Evolutionary conservation across 2,329 filamentous ascomycete genomes (phyloP), one percentile per base, ranked within the genome.

Genomic region (Emmonsiellopsis sp.): DNA sequence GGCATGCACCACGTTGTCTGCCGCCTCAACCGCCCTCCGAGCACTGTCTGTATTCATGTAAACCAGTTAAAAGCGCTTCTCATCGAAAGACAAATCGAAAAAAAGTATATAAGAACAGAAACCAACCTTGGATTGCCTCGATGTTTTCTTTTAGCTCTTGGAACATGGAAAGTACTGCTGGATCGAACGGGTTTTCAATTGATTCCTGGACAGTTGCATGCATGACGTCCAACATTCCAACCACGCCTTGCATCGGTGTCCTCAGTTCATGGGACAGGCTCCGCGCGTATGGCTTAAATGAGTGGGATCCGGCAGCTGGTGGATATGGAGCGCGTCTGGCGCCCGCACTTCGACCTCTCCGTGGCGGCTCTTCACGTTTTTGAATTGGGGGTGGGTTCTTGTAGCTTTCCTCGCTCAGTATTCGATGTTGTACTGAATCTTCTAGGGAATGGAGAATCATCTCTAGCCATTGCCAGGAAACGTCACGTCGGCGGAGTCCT

Each of bases 151-250:
- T 84, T 51, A 88, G 71, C 27, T 77, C 76, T 54, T 81, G 75
- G 57, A 87, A 83, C 43, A 86, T 74, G 54, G 73, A 68, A 33
- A 77, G 74, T 4, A 80, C 69, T 49, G 71, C 72, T 5, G 76
- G 63, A 55, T 80, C 76, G 8, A 70, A 67, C 55, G 80, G 76
- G 39, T 72, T 75, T 56, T 80, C 77, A 6, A 83, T 77, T 14
- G 82, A 81, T 63, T 87, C 84, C 54, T 84, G 76, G 2, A 87
- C 82, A 2, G 83, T 86, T 2, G 84, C 82, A 68, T 87, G 83
- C 83, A 88, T 87, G 56, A 88, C 82, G 68, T 88, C 85, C 43
- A 88, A 70, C 84, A 87, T 87, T 6, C 85, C 85, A 11, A 88
- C 83, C 6, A 88, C 83, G 42, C 85, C 85, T 66, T 88, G 85